phyloP scores from a whole-genome alignment of 2,329 filamentous ascomycete species.

The Colletotrichum destructivum region DNA sequence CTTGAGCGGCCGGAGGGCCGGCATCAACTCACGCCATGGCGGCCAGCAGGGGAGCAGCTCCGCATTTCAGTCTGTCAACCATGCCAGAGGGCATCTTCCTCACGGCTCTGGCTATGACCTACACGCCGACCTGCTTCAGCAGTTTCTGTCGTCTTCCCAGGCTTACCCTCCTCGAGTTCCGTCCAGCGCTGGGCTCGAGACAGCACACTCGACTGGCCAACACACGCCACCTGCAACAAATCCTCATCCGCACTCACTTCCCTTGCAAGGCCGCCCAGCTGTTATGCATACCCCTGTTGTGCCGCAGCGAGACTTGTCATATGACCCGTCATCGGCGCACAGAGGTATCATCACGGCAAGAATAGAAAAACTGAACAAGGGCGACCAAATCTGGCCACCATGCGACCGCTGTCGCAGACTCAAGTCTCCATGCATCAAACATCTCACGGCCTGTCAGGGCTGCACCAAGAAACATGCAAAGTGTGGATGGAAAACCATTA shows the following conservation, averaged over 20 bases:
- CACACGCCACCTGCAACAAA: constrained; percentile 48
- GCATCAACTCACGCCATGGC: constrained; percentile 77
- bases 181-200: constrained; percentile 40
- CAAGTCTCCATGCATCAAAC: constrained; percentile 86
- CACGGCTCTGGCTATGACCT: constrained; percentile 60
- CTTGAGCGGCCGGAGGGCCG: constrained; percentile 80
- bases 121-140: constrained; percentile 69
- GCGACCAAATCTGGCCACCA: constrained; percentile 83
- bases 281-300: constrained; percentile 47
- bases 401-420: constrained; percentile 88
- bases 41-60: constrained; percentile 54
- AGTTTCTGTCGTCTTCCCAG: constrained; percentile 59
- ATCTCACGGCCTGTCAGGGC: constrained; percentile 87
- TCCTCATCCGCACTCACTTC: constrained; percentile 44
- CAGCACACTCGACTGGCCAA: constrained; percentile 46
- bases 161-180: constrained; percentile 36
- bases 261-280: constrained; percentile 47
- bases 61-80: constrained; percentile 54
- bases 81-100: constrained; percentile 45
- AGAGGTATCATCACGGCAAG: constrained; percentile 77
- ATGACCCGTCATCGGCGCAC: constrained; percentile 52
- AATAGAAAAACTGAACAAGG: constrained; percentile 82
- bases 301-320: constrained; percentile 47
- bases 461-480: constrained; percentile 94
- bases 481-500: constrained; percentile 88